phyloP scores from a whole-genome alignment of 2,329 filamentous ascomycete species.

The Tolypocladium endophyticum region DNA sequence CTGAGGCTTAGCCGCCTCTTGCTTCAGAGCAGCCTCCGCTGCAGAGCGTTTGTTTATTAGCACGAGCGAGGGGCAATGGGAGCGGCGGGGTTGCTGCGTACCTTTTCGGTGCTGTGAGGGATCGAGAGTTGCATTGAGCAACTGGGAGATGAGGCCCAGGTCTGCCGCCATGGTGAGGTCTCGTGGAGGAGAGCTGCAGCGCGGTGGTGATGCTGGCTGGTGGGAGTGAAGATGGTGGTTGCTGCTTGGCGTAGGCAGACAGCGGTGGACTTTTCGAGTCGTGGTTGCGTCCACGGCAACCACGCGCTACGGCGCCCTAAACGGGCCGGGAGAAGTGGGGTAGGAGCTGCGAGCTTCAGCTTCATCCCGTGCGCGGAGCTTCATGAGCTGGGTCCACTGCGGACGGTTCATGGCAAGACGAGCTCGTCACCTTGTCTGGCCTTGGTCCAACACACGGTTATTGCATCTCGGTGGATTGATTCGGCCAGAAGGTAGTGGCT shows the following conservation, averaged over 20 bases:
- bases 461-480: neutral
- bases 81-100: constrained; percentile 27
- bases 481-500: neutral
- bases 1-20: constrained; percentile 70
- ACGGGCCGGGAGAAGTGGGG: neutral
- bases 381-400: neutral
- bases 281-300: neutral
- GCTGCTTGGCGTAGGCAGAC: neutral
- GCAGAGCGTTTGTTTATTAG: constrained; percentile 24
- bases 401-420: neutral
- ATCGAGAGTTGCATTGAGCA: constrained; percentile 86
- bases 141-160: constrained; percentile 57
- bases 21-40: constrained; percentile 75
- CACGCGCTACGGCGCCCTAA: neutral
- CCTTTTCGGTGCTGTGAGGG: constrained; percentile 83
- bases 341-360: neutral
- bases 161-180: constrained; percentile 42
- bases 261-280: neutral
- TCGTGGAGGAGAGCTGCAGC: constrained; percentile 8
- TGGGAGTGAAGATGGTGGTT: neutral
- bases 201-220: constrained; percentile 7
- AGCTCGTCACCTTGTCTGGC: neutral
- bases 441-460: neutral
- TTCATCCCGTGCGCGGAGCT: neutral
- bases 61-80: constrained; percentile 16